phyloP scores from a whole-genome alignment of 1,284 basidiomycete genomes.

The Termitomyces sp. region DNA sequence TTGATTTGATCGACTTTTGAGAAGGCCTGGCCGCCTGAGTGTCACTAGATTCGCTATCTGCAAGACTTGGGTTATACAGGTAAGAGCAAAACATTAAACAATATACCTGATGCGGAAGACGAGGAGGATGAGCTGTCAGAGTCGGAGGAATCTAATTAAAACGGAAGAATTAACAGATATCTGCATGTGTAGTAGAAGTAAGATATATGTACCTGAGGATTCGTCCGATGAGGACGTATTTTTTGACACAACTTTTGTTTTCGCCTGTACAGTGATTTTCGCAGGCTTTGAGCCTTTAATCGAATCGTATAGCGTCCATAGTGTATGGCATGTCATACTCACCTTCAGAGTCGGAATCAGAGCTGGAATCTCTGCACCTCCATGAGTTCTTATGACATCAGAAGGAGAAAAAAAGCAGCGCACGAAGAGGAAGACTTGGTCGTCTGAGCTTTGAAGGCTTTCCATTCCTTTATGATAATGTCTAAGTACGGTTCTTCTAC shows the following conservation, averaged over 20 bases:
- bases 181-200: neutral
- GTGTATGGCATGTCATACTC: constrained; percentile 15
- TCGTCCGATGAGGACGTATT: neutral
- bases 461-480: constrained; percentile 62
- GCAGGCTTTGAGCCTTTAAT: constrained; percentile 5
- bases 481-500: constrained; percentile 52
- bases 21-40: constrained; percentile 13
- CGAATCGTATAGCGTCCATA: neutral
- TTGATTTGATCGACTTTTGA: constrained; percentile 22
- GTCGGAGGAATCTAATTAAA: constrained; percentile 6
- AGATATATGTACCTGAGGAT: constrained; percentile 5
- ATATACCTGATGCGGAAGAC: constrained; percentile 26
- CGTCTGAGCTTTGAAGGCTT: constrained; percentile 26
- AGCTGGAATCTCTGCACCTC: constrained; percentile 16
- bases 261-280: constrained; percentile 7
- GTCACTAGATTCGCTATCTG: constrained; percentile 31
- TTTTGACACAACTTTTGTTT: neutral
- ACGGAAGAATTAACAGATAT: neutral
- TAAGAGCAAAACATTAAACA: neutral
- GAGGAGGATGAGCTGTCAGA: constrained; percentile 18
- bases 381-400: constrained; percentile 1
- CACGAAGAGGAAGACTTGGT: constrained; percentile 21
- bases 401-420: constrained; percentile 1
- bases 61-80: constrained; percentile 9
- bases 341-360: constrained; percentile 30